phyloP scores from a whole-genome alignment of 108 stramenopile genomes.

The Nitzschia sp. region DNA sequence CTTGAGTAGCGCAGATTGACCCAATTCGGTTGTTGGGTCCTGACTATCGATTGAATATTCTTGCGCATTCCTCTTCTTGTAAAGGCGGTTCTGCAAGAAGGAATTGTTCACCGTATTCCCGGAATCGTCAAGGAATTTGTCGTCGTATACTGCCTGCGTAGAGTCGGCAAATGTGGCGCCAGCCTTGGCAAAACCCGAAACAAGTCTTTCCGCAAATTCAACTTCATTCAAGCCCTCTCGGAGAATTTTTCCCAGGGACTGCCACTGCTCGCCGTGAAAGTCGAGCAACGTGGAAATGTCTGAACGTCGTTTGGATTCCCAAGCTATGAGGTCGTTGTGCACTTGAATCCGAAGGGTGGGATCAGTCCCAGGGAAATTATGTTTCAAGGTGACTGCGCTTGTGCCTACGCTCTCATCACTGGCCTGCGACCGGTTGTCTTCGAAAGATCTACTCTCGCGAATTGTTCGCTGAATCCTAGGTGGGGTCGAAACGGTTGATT shows the following conservation, averaged over 20 bases:
- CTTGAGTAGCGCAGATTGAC: constrained; percentile 31
- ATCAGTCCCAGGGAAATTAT: constrained; percentile 34
- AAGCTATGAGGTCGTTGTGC: constrained; percentile 40
- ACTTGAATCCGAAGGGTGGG: constrained; percentile 45
- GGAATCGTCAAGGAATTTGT: constrained; percentile 33
- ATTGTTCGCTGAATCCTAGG: background rate
- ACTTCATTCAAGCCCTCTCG: constrained; percentile 27
- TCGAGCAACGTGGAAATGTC: constrained; percentile 23
- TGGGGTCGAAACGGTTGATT: background rate
- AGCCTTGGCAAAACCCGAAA: constrained; percentile 32
- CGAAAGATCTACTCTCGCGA: background rate
- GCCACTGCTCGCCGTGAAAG: constrained; percentile 20
- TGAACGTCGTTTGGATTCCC: constrained; percentile 38
- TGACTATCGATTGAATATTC: constrained; percentile 41
- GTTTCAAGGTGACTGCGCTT: constrained; percentile 12
- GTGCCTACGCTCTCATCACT: constrained; percentile 11
- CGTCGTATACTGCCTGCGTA: constrained; percentile 27
- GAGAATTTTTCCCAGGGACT: constrained; percentile 19
- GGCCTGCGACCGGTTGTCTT: constrained; percentile 14
- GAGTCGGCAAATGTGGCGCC: constrained; percentile 29
- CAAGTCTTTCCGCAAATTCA: constrained; percentile 31
- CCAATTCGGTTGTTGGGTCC: constrained; percentile 11
- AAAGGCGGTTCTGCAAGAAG: constrained; percentile 36
- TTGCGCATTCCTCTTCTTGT: constrained; percentile 12
- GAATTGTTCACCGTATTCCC: constrained; percentile 36